Evolutionary conservation across 495 filamentous ascomycete genomes (phyloP), one percentile per base, ranked within the genome.

Genomic region (Trichoderma reesei): DNA sequence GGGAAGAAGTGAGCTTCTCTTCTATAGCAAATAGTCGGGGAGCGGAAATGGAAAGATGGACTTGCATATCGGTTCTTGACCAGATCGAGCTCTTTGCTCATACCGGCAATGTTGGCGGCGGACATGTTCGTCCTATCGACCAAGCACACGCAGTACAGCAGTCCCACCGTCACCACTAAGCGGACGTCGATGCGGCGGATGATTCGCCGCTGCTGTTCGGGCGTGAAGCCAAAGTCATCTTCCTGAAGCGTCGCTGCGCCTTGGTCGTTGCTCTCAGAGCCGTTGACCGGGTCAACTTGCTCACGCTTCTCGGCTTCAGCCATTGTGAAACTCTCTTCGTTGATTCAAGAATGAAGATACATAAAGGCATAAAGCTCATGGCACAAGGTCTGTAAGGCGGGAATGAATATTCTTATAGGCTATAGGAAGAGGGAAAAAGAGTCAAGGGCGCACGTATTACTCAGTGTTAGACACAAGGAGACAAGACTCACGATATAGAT

Each of bases 81-180:
- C 39, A 88, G 65, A 4, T 67, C 41, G 65, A 88, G 69, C 60
- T 87, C 86, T n/a, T 72, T 66, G 34, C 68, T 72, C 83, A 89
- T 82, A 62, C 76, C 86, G 37, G 85, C 86, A 65, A 90, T 81
- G 37, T 78, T 78, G 54, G 88, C 87, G 42, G 78, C 79, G 61
- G 80, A 79, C 67, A 90, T 67, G 71, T 90, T 90, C 6, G 85
- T 88, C 3, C 88, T 75, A 71, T 90, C 87, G 82, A 90, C 86
- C 62, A 90, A 70, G 37, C 77, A 82, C 65, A 87, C 77, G 67
- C 83, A 86, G 71, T 90, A 89, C 69, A 88, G 78, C 66, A 84
- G 71, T 5, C 88, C 87, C 3, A 85, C 76, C 39, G 84, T 88
- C 0, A 82, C 72, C 38, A 90, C 85, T 10, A 90, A 75, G 0